Evolutionary conservation across 2,329 filamentous ascomycete species (phyloP), one percentile per base, ranked within the genome.

Genomic region (Venturia carpophila): DNA sequence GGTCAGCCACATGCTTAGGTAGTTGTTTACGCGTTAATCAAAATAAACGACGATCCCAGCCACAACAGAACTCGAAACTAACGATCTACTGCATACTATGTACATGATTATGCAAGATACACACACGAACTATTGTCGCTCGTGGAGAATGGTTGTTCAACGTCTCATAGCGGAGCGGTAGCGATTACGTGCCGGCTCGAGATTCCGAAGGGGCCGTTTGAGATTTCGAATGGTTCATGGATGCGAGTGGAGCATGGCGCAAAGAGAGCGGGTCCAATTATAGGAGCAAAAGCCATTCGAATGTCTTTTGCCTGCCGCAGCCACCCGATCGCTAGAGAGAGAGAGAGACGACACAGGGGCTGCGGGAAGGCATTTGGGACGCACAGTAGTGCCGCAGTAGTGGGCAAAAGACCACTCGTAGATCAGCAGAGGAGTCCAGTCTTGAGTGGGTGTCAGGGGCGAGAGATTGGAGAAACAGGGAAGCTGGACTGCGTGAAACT

Each of bases 211-310:
- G 52, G 52, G 19, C 52, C 52, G 52, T 58, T 58, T 58, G 52
- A 58, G 30, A 58, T 39, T 34, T 30, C 30, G 52, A 37, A 58
- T 58, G 52, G 52, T 58, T 58, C 52, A 58, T 58, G 52, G 52
- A 37, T 58, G 52, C 52, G 52, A 58, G 52, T 37, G 52, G 52
- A 37, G 30, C 52, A 58, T n/a, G 52, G 52, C 21, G 21, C 17
- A 37, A 27, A 24, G 49, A n/a, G 15, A 58, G 27, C 17, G 52
- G 27, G 4, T 58, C 52, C 52, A 58, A 37, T 58, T 58, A 58
- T 58, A 58, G 27, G 30, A 56, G 45, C 45, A 47, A 47, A 41
- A 41, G 39, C 15, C 39, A 41, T 3, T 41, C 9, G 15, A 55
- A 10, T 34, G 49, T 55, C 52, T 37, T 56, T 37, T 56, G 52